These are phyloP conservation scores for Petunia hybrid DNA, from an alignment of 305 asterid species.

Conservation along the genomic window DNA sequence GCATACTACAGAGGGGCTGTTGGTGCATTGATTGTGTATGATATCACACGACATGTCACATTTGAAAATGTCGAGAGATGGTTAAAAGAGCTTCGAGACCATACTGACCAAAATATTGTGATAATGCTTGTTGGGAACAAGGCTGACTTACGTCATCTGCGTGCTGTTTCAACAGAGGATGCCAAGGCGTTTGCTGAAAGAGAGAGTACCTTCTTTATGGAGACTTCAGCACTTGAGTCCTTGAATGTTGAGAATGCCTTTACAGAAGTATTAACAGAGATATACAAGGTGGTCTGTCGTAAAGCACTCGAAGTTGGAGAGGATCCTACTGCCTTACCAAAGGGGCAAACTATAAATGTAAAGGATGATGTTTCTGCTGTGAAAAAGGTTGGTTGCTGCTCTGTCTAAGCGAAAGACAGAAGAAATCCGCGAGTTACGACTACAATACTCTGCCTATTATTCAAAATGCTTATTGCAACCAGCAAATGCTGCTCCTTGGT, in stretches of 20 bases:
- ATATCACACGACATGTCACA: constrained; percentile 65
- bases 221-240: constrained; percentile 70
- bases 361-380: constrained; percentile 59
- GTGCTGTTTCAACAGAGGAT: constrained; percentile 66
- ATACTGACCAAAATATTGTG: constrained; percentile 63
- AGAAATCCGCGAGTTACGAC: neutral
- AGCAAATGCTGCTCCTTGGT: neutral
- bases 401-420: constrained; percentile 37
- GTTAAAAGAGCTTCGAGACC: constrained; percentile 73
- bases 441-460: neutral
- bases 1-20: constrained; percentile 74
- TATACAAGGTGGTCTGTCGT: constrained; percentile 59
- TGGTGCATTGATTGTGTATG: constrained; percentile 66
- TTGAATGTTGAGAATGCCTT: constrained; percentile 66
- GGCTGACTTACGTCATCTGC: constrained; percentile 66
- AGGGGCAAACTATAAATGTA: constrained; percentile 58
- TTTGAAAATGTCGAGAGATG: constrained; percentile 69
- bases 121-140: constrained; percentile 77
- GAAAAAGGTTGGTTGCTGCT: constrained; percentile 60
- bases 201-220: constrained; percentile 61
- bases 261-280: constrained; percentile 58
- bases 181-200: constrained; percentile 61
- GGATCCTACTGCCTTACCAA: constrained; percentile 59
- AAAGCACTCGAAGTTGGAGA: constrained; percentile 64
- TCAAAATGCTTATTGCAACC: neutral